A percentile compares a stretch with the other conserved stretches of the same genome.
Evolutionary conservation across 1,284 basidiomycete species (phyloP).

Genomic region (Sanguinoderma infundibulare): DNA sequence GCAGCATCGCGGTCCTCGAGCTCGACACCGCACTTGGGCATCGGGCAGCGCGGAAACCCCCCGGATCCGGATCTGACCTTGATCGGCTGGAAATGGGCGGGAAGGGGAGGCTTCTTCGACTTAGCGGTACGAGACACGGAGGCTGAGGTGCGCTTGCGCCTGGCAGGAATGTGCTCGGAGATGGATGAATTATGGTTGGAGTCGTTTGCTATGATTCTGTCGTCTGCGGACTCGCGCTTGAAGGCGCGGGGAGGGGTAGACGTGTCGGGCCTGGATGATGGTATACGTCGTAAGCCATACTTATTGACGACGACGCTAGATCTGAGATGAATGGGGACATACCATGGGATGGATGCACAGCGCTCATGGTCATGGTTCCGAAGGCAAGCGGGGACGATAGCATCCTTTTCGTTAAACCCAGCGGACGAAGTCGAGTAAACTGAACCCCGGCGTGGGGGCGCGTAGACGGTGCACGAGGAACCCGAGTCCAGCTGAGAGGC

Average conservation of each 20-base stretch:
- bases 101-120: not conserved
- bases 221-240: not conserved
- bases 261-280: not conserved
- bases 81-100: conserved; percentile 9
- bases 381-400: not conserved
- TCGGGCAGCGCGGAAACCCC: conserved; percentile 9
- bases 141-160: not conserved
- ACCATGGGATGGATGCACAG: not conserved
- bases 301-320: not conserved
- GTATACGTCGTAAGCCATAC: not conserved
- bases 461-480: not conserved
- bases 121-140: not conserved
- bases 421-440: not conserved
- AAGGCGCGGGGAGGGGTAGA: not conserved
- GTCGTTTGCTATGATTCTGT: not conserved
- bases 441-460: not conserved
- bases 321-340: not conserved
- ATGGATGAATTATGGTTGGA: not conserved
- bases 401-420: not conserved
- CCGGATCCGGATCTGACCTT: not conserved
- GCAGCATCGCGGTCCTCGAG: conserved; percentile 13
- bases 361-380: not conserved
- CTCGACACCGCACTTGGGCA: conserved; percentile 11
- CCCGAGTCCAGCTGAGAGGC: not conserved
- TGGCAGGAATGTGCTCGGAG: not conserved